Base-by-base conservation (phyloP, 169 alveolate species). In the Eimeria zaria region DNA sequence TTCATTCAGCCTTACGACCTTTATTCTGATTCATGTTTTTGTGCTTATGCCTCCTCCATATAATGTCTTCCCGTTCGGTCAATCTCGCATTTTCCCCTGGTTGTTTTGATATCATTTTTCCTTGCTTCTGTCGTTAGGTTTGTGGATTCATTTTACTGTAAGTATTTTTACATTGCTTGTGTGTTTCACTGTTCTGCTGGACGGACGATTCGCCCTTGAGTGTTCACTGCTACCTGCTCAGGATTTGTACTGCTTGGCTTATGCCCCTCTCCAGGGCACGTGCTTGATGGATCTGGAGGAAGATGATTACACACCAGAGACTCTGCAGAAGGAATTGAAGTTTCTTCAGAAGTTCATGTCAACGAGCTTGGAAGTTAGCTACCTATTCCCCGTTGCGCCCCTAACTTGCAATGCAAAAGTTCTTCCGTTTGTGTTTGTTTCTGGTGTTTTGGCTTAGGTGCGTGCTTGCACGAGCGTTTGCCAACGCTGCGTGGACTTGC, bases 221-320 rank as follows among this genome's bases (percentile, higher is more conserved):
- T 69, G 51, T 36, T 33, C 48, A 12, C 46, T 69, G 80, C 51
- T 14, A 0, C n/a, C n/a, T 33, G 18, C 53, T 51, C 69, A 93
- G 96, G 96, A 93, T 73, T 81, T 93, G 87, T 93, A 93, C 88
- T 93, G 96, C 78, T 60, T 93, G 74, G 96, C 94, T 20, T 80
- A 83, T 46, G 96, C 96, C 58, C 96, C 96, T 62, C 39, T 93
- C 80, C 96, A 81, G 96, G 89, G 96, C 87, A 93, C 96, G 6
- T 93, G 96, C 76, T 39, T 93, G 27, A 73, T 80, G 81, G 80
- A 74, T 48, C 85, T 80, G 44, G 93, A 71, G 87, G 94, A 93
- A 27, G 92, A 93, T 27, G 96, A 93, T n/a, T 62, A 53, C 67
- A 62, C 96, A 7, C 78, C 76, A 16, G 96, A 93, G 85, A 36